Evolutionary conservation across 192 early-diverging fungal genomes (phyloP).

Genomic region (Coemansia sp.): DNA sequence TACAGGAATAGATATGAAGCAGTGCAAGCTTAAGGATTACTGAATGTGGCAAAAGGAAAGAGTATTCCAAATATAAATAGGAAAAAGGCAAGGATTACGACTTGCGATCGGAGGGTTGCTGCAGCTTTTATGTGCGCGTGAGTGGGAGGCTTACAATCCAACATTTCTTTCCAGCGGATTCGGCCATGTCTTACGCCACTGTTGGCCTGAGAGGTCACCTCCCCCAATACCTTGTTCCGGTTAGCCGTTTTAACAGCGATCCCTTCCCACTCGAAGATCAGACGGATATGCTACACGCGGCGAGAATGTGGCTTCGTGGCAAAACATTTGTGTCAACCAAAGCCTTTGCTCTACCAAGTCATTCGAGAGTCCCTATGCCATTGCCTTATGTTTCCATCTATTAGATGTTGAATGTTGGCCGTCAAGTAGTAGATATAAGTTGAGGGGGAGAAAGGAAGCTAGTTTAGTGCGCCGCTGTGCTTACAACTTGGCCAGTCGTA

Average conservation of each 20-base stretch:
- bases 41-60: background rate
- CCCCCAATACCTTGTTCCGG: background rate
- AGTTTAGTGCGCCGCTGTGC: no score
- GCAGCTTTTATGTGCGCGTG: background rate
- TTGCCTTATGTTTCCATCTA: no score
- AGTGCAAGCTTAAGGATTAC: background rate
- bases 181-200: background rate
- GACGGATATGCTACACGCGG: background rate
- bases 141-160: background rate
- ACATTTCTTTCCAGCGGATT: background rate
- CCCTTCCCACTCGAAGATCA: background rate
- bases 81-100: background rate
- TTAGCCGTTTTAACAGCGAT: background rate
- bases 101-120: background rate
- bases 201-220: background rate
- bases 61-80: background rate
- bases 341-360: background rate
- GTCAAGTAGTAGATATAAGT: no score
- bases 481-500: no score
- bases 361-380: no score
- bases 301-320: background rate
- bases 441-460: no score
- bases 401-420: no score
- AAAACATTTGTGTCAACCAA: background rate
- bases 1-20: background rate